A percentile compares a stretch with the other conserved stretches of the same genome.
phyloP scores from a whole-genome alignment of 306 rosid genomes.

The Datisca glomerata region DNA sequence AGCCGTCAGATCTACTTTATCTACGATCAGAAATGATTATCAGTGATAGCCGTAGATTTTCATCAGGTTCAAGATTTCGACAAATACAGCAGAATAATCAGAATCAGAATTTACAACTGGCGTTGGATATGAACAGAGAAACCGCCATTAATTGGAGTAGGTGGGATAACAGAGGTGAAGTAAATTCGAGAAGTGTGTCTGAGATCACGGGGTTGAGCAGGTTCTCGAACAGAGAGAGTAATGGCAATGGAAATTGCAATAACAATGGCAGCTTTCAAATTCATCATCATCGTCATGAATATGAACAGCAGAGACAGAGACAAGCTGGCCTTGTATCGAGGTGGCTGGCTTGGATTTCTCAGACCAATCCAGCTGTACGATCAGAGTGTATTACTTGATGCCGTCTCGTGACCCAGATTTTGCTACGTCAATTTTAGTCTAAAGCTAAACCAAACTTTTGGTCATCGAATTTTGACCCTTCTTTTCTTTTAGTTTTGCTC shows the following conservation, averaged over 20 bases:
- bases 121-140: slow-evolving; percentile 8
- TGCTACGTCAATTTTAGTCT: too few species aligned
- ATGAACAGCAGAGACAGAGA: slow-evolving; percentile 14
- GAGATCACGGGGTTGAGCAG: slow-evolving; percentile 74
- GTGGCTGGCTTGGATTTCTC: slow-evolving; percentile 50
- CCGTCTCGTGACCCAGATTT: too few species aligned
- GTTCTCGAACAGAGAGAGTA: slow-evolving; percentile 15
- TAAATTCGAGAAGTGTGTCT: slow-evolving; percentile 61
- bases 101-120: slow-evolving; percentile 9
- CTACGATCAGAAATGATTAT: slow-evolving; percentile 70
- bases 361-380: slow-evolving; percentile 18
- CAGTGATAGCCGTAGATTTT: slow-evolving; percentile 21
- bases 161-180: slow-evolving; percentile 31
- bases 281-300: background rate
- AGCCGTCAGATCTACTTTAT: slow-evolving; percentile 54
- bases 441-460: too few species aligned
- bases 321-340: slow-evolving; percentile 25
- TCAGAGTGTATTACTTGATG: slow-evolving; percentile 7
- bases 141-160: slow-evolving; percentile 7
- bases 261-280: background rate
- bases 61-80: slow-evolving; percentile 14
- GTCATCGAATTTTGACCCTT: too few species aligned
- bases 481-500: too few species aligned
- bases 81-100: background rate
- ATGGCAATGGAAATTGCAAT: background rate